These are phyloP conservation scores for Populus hybrid DNA, from an alignment of 441 rosid species.

Conservation along the genomic window DNA sequence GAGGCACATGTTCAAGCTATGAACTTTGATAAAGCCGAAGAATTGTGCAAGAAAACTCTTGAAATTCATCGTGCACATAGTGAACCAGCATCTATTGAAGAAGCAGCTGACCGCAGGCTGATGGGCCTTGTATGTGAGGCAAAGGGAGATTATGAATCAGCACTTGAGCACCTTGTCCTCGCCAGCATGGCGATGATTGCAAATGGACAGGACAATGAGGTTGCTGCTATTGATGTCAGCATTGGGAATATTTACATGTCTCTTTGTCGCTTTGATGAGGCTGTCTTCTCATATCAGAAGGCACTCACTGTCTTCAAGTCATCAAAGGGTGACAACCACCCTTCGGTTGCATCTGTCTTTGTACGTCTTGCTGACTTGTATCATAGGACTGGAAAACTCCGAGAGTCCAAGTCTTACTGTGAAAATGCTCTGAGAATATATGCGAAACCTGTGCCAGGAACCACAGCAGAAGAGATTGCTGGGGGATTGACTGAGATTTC, in stretches of 20 bases:
- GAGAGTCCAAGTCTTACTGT: slow-evolving; percentile 92
- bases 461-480: slow-evolving; percentile 91
- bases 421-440: slow-evolving; percentile 91
- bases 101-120: slow-evolving; percentile 88
- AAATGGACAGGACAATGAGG: slow-evolving; percentile 81
- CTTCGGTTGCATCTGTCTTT: slow-evolving; percentile 86
- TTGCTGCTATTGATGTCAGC: slow-evolving; percentile 94
- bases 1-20: slow-evolving; percentile 98
- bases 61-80: slow-evolving; percentile 94
- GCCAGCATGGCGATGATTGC: slow-evolving; percentile 99
- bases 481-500: slow-evolving; percentile 88
- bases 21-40: slow-evolving; percentile 97
- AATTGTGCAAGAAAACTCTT: slow-evolving; percentile 78
- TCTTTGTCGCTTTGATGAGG: slow-evolving; percentile 88
- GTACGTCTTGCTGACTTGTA: slow-evolving; percentile 94
- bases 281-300: slow-evolving; percentile 96
- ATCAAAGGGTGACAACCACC: slow-evolving; percentile 92
- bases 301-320: slow-evolving; percentile 95
- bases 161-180: slow-evolving; percentile 94
- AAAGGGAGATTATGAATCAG: slow-evolving; percentile 85
- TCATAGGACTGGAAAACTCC: slow-evolving; percentile 88
- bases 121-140: slow-evolving; percentile 94
- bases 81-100: slow-evolving; percentile 93
- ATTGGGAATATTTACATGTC: slow-evolving; percentile 90
- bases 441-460: slow-evolving; percentile 91